A percentile compares a stretch with the other conserved stretches of the same genome.
These are phyloP conservation scores for Tremellales sp. DNA, from an alignment of 1,284 basidiomycete genomes.

Conservation along the genomic window DNA sequence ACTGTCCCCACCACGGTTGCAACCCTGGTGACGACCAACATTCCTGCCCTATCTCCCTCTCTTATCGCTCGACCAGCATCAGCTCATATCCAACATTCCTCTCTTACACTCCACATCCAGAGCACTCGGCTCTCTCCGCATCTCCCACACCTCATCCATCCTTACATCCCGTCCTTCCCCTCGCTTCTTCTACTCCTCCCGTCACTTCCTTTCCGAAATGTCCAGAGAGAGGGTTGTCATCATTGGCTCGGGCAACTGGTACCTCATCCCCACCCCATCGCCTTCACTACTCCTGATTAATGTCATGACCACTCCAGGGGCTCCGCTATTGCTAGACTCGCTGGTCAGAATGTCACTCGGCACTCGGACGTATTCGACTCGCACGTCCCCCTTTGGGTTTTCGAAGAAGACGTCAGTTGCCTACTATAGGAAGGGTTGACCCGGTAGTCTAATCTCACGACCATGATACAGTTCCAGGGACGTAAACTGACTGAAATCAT, in stretches of 20 bases:
- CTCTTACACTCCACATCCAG: too few relatives aligned
- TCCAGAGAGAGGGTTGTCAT: constrained; percentile 55
- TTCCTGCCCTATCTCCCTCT: too few relatives aligned
- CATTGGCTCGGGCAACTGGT: constrained; percentile 53
- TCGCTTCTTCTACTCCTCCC: neutral
- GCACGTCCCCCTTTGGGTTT: constrained; percentile 53
- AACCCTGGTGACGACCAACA: too few relatives aligned
- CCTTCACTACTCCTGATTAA: neutral
- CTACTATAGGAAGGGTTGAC: neutral
- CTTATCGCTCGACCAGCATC: too few relatives aligned
- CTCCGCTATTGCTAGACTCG: constrained; percentile 56
- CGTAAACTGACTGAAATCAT: constrained; percentile 56
- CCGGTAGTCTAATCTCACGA: neutral
- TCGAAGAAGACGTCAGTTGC: constrained; percentile 51
- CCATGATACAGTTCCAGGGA: constrained; percentile 50
- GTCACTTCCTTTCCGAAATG: constrained; percentile 14
- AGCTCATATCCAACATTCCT: too few relatives aligned
- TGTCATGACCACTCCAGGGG: constrained; percentile 50
- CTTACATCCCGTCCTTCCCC: neutral
- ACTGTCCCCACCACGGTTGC: too few relatives aligned
- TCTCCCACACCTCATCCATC: neutral
- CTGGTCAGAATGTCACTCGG: constrained; percentile 50
- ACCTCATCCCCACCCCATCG: too few relatives aligned
- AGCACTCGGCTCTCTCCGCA: constrained; percentile 1
- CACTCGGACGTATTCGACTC: constrained; percentile 51